Conservation (phyloP, 2,329 filamentous ascomycete species). For the Zelopaecilomyces penicillatus region DNA sequence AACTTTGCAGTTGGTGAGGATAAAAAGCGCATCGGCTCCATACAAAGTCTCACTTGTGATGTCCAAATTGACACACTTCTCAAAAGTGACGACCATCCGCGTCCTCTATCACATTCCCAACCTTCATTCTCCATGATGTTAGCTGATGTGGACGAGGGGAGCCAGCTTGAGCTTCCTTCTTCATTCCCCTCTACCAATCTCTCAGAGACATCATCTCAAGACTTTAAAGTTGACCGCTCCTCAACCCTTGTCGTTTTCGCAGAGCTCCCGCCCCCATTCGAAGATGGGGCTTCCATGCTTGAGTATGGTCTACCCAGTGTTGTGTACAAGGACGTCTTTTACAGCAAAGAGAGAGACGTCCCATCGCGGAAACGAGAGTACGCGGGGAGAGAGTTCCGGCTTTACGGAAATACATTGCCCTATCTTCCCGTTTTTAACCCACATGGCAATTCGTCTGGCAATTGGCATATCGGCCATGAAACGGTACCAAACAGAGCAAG, state of each 20-base stretch:
- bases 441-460: slow-evolving; percentile 45
- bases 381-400: slow-evolving; percentile 74
- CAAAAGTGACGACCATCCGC: too few relatives aligned
- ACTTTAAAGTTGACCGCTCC: not conserved
- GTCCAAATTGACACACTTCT: too few relatives aligned
- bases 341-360: slow-evolving; percentile 76
- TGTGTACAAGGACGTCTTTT: slow-evolving; percentile 79
- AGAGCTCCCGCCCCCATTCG: slow-evolving; percentile 18
- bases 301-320: slow-evolving; percentile 46
- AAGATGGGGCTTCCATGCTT: slow-evolving; percentile 15
- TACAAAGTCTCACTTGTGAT: too few relatives aligned
- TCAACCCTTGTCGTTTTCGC: slow-evolving; percentile 15
- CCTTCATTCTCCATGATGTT: too few relatives aligned
- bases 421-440: slow-evolving; percentile 74
- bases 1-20: too few relatives aligned
- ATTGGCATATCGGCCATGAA: slow-evolving; percentile 43
- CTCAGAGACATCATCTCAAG: not conserved
- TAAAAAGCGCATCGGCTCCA: too few relatives aligned
- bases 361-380: slow-evolving; percentile 72
- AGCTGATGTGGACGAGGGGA: slow-evolving; percentile 8
- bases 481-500: slow-evolving; percentile 40
- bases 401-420: slow-evolving; percentile 66
- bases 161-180: not conserved
- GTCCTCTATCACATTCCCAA: too few relatives aligned
- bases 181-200: not conserved